These are phyloP conservation scores for Rhododendron kiyosumense DNA, from an alignment of 148 eudicot species.

Conservation along the genomic window DNA sequence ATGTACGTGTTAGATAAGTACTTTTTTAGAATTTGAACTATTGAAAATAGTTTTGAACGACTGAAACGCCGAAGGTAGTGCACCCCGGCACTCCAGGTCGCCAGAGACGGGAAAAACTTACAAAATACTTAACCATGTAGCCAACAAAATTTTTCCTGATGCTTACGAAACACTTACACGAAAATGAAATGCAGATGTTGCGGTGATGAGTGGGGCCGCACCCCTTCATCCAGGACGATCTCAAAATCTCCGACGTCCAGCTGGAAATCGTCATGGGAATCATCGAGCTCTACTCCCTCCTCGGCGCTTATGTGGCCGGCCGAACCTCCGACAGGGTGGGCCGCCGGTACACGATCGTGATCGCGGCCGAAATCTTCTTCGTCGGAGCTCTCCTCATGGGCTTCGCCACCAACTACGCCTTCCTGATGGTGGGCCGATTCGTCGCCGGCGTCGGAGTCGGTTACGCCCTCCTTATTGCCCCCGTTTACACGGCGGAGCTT, in stretches of 20 bases:
- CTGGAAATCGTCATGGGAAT: slow-evolving; percentile 8
- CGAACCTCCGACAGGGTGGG: slow-evolving; percentile 26
- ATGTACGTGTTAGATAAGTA: no score
- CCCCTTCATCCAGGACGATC: background rate
- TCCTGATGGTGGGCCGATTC: slow-evolving; percentile 2
- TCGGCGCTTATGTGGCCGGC: slow-evolving; percentile 27
- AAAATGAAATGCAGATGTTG: background rate
- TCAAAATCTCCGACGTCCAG: background rate
- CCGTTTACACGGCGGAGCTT: slow-evolving; percentile 7
- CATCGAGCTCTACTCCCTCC: slow-evolving; percentile 9
- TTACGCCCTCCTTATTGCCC: slow-evolving; percentile 1
- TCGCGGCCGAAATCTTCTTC: background rate
- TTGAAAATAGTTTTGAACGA: no score
- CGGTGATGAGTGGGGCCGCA: slow-evolving; percentile 2
- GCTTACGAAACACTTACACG: no score
- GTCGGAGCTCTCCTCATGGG: background rate
- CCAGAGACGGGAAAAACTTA: no score
- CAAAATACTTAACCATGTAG: no score
- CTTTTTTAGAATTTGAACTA: no score
- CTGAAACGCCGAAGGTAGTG: no score
- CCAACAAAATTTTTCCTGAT: no score
- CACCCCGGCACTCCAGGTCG: no score
- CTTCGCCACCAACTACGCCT: slow-evolving; percentile 10
- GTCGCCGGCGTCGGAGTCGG: slow-evolving; percentile 1
- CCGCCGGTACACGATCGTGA: background rate